Percentiles rank a stretch among this genome's conserved stretches.
These are phyloP conservation scores for Kodamaea kaohsiungensis DNA, from an alignment of 805 yeast genomes.

Conservation along the genomic window DNA sequence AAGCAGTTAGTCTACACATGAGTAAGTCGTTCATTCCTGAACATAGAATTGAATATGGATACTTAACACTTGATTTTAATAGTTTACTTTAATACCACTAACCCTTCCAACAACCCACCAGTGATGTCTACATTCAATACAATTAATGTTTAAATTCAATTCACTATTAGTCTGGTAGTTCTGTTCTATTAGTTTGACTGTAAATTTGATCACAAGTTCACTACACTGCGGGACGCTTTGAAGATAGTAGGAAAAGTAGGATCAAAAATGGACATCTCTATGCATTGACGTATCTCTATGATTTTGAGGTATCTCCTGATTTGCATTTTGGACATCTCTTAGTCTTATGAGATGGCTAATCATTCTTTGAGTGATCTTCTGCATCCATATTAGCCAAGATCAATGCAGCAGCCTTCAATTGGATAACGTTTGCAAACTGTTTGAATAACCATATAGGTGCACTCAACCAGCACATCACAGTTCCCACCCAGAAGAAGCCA, in stretches of 20 bases:
- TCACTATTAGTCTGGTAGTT: background rate
- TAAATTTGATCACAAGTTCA: background rate
- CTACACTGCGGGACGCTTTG: background rate
- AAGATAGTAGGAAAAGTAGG: background rate
- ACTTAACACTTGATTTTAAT: too few species aligned
- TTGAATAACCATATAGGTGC: constrained; percentile 90
- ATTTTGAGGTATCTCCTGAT: background rate
- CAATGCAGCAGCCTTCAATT: constrained; percentile 81
- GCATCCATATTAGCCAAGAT: constrained; percentile 79
- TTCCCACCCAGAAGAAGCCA: constrained; percentile 59
- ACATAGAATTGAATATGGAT: too few species aligned
- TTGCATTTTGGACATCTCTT: background rate
- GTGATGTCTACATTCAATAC: background rate
- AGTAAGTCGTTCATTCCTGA: too few species aligned
- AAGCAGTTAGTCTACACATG: too few species aligned
- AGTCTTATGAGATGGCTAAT: background rate
- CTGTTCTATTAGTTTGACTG: background rate
- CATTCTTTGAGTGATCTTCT: constrained; percentile 28
- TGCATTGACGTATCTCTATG: background rate
- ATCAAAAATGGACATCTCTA: background rate
- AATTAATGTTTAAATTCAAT: background rate
- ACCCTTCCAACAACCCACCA: too few species aligned
- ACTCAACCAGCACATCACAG: constrained; percentile 56
- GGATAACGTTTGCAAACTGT: constrained; percentile 87
- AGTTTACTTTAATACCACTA: too few species aligned